Percentiles rank a stretch among this genome's conserved stretches.
These are phyloP conservation scores for Stentor coeruleus DNA, from an alignment of 73 alveolate species.

Conservation along the genomic window DNA sequence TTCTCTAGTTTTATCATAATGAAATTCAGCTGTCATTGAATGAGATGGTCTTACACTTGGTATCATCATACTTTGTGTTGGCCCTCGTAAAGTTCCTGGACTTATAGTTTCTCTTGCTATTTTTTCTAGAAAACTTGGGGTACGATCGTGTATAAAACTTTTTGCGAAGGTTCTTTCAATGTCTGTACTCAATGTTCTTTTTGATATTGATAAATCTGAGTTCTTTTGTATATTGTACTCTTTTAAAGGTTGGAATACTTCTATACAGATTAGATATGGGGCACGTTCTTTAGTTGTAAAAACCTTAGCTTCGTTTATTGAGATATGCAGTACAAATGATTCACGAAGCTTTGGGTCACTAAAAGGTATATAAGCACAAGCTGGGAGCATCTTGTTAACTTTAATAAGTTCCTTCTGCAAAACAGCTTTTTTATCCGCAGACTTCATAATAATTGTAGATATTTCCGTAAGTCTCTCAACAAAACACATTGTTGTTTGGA, in stretches of 20 bases:
- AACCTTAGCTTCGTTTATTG: slow-evolving; percentile 61
- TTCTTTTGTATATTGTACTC: slow-evolving; percentile 20
- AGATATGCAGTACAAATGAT: slow-evolving; percentile 59
- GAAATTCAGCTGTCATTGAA: background rate
- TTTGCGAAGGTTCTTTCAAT: background rate
- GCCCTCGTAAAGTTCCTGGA: background rate
- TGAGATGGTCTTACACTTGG: background rate
- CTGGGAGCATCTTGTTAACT: slow-evolving; percentile 40
- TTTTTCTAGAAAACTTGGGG: slow-evolving; percentile 2
- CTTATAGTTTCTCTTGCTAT: background rate
- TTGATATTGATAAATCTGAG: background rate
- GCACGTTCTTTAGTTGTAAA: slow-evolving; percentile 84
- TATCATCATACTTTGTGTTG: background rate
- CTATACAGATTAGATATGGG: slow-evolving; percentile 79
- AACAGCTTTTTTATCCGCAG: background rate
- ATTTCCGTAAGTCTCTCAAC: slow-evolving; percentile 9
- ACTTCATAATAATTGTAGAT: background rate
- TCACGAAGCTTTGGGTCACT: slow-evolving; percentile 49
- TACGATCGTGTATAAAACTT: background rate
- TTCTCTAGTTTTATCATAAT: slow-evolving; percentile 18
- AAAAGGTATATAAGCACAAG: slow-evolving; percentile 52
- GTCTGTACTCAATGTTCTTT: background rate
- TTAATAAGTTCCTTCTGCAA: slow-evolving; percentile 40
- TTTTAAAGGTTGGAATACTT: slow-evolving; percentile 75
- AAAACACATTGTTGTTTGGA: background rate